Percentiles rank a stretch among this genome's conserved stretches.
Conservation (phyloP, 1,284 basidiomycete genomes). For the Ustilago lituana region DNA sequence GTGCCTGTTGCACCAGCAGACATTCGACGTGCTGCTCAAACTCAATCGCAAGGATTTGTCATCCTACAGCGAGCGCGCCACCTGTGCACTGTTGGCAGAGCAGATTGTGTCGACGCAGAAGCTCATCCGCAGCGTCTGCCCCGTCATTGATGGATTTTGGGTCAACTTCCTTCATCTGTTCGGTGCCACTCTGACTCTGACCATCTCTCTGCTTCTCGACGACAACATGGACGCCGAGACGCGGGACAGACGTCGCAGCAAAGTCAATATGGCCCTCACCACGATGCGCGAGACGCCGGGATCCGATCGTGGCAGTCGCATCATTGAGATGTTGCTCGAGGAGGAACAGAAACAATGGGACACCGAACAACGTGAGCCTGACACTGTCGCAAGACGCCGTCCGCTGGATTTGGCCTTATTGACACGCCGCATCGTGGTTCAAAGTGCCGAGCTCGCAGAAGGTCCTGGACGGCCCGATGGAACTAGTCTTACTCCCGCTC, state of each 20-base stretch:
- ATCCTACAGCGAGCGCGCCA: conserved; percentile 29
- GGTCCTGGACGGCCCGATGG: neutral
- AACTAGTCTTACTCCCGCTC: neutral
- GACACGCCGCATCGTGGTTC: conserved; percentile 24
- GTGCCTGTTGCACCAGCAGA: conserved; percentile 52
- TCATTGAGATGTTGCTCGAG: conserved; percentile 44
- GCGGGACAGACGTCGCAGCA: conserved; percentile 14
- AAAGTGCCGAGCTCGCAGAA: conserved; percentile 7
- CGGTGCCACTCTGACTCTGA: conserved; percentile 49
- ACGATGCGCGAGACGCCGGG: conserved; percentile 45
- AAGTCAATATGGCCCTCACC: conserved; percentile 25
- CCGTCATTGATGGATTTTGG: conserved; percentile 54
- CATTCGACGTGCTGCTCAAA: conserved; percentile 50
- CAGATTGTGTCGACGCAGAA: conserved; percentile 51
- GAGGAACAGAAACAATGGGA: conserved; percentile 48
- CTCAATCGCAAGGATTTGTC: conserved; percentile 43
- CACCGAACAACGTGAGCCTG: neutral
- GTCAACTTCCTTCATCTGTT: conserved; percentile 52
- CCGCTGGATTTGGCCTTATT: conserved; percentile 15
- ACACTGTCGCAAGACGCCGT: neutral
- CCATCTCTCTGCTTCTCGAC: conserved; percentile 47
- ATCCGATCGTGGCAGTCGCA: conserved; percentile 38
- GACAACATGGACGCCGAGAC: conserved; percentile 22
- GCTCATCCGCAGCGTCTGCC: conserved; percentile 43
- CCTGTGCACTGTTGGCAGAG: conserved; percentile 48